phyloP scores from a whole-genome alignment of 2,329 filamentous ascomycete species.

The Cladosporium sp. region DNA sequence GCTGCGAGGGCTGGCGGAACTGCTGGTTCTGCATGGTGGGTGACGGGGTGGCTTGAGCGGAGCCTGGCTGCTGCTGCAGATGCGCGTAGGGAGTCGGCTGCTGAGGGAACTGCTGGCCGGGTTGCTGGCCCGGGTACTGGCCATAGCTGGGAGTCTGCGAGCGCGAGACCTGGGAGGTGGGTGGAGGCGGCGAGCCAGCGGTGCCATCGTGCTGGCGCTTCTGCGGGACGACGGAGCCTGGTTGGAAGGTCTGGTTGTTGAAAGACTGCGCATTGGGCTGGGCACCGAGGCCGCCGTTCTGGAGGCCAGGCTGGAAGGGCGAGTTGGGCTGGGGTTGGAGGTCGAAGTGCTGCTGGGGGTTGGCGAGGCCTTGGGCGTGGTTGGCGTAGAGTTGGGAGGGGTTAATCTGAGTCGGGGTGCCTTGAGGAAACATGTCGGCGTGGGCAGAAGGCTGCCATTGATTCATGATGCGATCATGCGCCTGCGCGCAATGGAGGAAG shows the following conservation, averaged over 20 bases:
- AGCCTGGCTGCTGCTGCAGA: constrained; percentile 75
- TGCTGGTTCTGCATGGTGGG: constrained; percentile 86
- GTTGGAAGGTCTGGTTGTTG: constrained; percentile 78
- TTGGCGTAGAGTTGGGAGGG: constrained; percentile 23
- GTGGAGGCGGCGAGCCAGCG: constrained; percentile 76
- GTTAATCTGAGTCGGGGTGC: constrained; percentile 27
- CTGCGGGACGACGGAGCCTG: constrained; percentile 82
- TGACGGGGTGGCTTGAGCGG: constrained; percentile 83
- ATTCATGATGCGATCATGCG: constrained; percentile 25
- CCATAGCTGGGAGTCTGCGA: constrained; percentile 72
- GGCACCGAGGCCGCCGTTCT: constrained; percentile 68
- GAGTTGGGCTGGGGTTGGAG: constrained; percentile 34
- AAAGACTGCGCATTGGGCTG: constrained; percentile 68
- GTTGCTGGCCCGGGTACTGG: constrained; percentile 67
- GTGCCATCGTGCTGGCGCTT: constrained; percentile 89
- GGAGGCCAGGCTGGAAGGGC: constrained; percentile 63
- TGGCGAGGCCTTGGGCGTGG: constrained; percentile 23
- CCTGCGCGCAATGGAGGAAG: neutral
- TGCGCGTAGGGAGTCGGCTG: constrained; percentile 75
- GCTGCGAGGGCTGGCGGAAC: constrained; percentile 62
- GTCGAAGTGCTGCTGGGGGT: constrained; percentile 44
- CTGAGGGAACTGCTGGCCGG: constrained; percentile 59
- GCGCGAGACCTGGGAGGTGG: constrained; percentile 77
- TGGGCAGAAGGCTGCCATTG: constrained; percentile 28
- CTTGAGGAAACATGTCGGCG: constrained; percentile 28